A percentile compares a stretch with the other conserved stretches of the same genome.
Conservation (phyloP, 2,329 filamentous ascomycete genomes). For the Ascomycota sp. region DNA sequence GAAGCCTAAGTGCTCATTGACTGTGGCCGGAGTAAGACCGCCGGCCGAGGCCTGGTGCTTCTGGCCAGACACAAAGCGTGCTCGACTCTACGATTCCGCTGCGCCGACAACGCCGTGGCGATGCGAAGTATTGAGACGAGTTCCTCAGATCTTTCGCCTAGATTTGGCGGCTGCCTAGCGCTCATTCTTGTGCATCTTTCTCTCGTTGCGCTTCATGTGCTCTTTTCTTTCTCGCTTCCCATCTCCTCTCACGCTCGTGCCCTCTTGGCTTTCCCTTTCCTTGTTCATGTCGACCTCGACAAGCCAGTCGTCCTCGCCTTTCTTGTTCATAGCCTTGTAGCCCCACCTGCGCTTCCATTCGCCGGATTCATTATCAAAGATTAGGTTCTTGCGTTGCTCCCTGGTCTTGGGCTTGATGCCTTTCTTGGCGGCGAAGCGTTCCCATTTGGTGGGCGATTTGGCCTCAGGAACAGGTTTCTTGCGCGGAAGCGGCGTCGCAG, state of each 20-base stretch:
- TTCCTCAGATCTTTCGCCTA: conserved; percentile 7
- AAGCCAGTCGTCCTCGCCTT: conserved; percentile 65
- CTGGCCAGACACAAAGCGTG: too few relatives aligned
- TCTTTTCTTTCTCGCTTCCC: conserved; percentile 46
- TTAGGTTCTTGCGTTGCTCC: conserved; percentile 52
- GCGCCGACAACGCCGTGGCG: too few relatives aligned
- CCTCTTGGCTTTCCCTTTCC: conserved; percentile 41
- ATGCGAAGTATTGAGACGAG: too few relatives aligned
- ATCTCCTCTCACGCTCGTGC: conserved; percentile 38
- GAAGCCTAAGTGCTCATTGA: too few relatives aligned
- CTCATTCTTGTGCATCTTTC: conserved; percentile 47
- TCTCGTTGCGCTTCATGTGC: conserved; percentile 48
- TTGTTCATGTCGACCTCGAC: conserved; percentile 75
- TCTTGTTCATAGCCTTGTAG: conserved; percentile 78
- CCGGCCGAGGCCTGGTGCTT: too few relatives aligned
- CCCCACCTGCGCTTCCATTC: conserved; percentile 94
- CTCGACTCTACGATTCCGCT: too few relatives aligned
- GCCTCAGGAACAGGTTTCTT: conserved; percentile 77
- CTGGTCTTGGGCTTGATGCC: conserved; percentile 80
- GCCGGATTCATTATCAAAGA: conserved; percentile 65
- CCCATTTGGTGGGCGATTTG: conserved; percentile 81
- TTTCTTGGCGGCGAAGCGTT: conserved; percentile 90
- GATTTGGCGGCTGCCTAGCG: conserved; percentile 17
- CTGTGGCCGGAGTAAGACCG: too few relatives aligned
- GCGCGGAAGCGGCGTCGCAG: conserved; percentile 55